A percentile compares a stretch with the other conserved stretches of the same genome.
These are phyloP conservation scores for Monoraphidium neglectum DNA, from an alignment of 139 green algal genomes.

Conservation along the genomic window DNA sequence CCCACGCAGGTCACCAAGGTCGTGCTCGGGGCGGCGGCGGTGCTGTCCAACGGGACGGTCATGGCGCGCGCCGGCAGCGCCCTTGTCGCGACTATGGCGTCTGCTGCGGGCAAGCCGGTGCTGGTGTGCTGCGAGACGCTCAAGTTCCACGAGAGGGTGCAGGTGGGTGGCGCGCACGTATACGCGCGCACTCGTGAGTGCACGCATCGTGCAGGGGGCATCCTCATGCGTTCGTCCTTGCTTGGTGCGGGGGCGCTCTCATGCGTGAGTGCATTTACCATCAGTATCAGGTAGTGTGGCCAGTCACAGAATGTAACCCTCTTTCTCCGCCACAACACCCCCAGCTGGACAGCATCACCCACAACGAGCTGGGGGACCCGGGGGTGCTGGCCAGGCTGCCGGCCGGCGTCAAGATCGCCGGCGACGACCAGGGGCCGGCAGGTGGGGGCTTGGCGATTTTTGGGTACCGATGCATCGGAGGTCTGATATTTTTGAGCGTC, in stretches of 20 bases:
- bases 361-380: slow-evolving; percentile 95
- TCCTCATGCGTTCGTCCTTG: neutral
- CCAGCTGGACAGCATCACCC: slow-evolving; percentile 91
- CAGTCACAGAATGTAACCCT: too few relatives aligned
- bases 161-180: slow-evolving; percentile 50
- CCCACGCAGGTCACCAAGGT: slow-evolving; percentile 41
- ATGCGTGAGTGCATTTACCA: too few relatives aligned
- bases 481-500: too few relatives aligned
- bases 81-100: slow-evolving; percentile 82
- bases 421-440: neutral
- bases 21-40: slow-evolving; percentile 88
- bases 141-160: slow-evolving; percentile 95
- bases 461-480: too few relatives aligned
- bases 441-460: neutral
- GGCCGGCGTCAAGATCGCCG: neutral
- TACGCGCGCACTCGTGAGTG: too few relatives aligned
- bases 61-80: slow-evolving; percentile 83
- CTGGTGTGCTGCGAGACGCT: slow-evolving; percentile 93
- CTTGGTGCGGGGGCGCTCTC: too few relatives aligned
- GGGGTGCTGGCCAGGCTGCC: slow-evolving; percentile 54
- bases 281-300: too few relatives aligned
- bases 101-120: slow-evolving; percentile 73
- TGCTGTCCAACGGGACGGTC: slow-evolving; percentile 94
- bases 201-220: too few relatives aligned
- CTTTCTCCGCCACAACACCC: too few relatives aligned